Evolutionary conservation across 192 early-diverging fungal species (phyloP).

Genomic region (Coemansia sp.): DNA sequence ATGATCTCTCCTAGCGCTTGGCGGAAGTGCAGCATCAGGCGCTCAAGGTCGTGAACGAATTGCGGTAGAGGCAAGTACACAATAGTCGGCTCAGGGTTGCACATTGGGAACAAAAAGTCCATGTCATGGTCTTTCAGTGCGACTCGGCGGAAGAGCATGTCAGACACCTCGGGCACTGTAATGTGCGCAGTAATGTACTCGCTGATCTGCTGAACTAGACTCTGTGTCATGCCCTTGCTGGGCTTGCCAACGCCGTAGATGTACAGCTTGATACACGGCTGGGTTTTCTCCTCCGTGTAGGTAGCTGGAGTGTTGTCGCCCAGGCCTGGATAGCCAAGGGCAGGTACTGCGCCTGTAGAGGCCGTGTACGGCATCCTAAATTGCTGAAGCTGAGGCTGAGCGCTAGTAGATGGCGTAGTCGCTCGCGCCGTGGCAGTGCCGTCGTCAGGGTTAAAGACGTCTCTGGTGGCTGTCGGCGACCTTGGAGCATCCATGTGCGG

Average conservation of each 20-base stretch:
- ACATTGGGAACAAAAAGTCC: constrained; percentile 48
- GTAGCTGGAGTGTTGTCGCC: constrained; percentile 10
- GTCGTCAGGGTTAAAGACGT: not conserved
- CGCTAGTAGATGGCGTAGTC: not conserved
- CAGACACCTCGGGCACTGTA: constrained; percentile 52
- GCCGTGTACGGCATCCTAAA: not conserved
- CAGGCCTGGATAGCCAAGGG: constrained; percentile 15
- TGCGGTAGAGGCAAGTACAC: constrained; percentile 51
- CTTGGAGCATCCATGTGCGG: constrained; percentile 5
- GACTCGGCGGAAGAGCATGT: constrained; percentile 41
- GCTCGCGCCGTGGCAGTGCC: not conserved
- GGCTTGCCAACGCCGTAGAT: constrained; percentile 48
- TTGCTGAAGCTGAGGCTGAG: constrained; percentile 1
- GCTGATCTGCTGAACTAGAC: constrained; percentile 46
- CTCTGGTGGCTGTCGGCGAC: not conserved
- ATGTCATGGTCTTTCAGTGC: constrained; percentile 48
- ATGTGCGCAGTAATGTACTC: constrained; percentile 45
- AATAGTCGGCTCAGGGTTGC: constrained; percentile 51
- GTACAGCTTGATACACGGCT: constrained; percentile 37
- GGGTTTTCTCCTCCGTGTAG: constrained; percentile 27
- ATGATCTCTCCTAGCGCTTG: constrained; percentile 48
- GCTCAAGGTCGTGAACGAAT: constrained; percentile 47
- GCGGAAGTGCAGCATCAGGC: constrained; percentile 39
- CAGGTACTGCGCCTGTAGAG: constrained; percentile 13
- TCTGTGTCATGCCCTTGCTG: constrained; percentile 40